phyloP scores from a whole-genome alignment of 2,329 filamentous ascomycete genomes.

The Cadophora sp. region DNA sequence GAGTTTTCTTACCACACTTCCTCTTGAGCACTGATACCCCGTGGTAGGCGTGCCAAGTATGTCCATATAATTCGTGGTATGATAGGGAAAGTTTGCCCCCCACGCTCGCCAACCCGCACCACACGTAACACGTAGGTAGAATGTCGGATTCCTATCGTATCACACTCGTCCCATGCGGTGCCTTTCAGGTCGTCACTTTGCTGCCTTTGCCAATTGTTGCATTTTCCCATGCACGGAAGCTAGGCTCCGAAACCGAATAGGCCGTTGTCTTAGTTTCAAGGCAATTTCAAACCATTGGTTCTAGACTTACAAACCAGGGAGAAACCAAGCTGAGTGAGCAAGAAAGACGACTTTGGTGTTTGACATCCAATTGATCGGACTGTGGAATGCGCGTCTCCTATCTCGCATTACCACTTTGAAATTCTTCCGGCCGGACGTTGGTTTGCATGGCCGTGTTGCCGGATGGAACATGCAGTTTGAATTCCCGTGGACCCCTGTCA shows the following conservation, averaged over 20 bases:
- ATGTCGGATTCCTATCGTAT: constrained; percentile 7
- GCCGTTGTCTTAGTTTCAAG: constrained; percentile 1
- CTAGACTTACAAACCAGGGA: neutral
- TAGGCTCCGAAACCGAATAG: constrained; percentile 7
- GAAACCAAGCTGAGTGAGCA: constrained; percentile 12
- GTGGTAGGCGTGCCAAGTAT: neutral
- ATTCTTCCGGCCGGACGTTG: constrained; percentile 18
- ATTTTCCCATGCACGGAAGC: constrained; percentile 8
- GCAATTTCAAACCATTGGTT: constrained; percentile 1
- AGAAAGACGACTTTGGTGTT: neutral
- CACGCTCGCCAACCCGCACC: constrained; percentile 14
- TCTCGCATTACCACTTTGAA: constrained; percentile 26
- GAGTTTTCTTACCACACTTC: neutral
- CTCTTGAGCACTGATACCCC: neutral
- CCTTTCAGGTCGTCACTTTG: constrained; percentile 10
- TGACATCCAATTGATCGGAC: neutral
- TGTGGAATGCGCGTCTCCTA: neutral
- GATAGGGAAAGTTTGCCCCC: constrained; percentile 1
- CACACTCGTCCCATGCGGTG: neutral
- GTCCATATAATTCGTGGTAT: constrained; percentile 10
- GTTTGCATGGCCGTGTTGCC: neutral
- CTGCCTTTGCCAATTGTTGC: neutral
- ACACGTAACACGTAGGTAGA: constrained; percentile 4
- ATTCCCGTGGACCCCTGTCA: constrained; percentile 12
- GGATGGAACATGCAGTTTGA: constrained; percentile 12